A percentile compares a stretch with the other conserved stretches of the same genome.
Conservation (phyloP, 208 protist genomes). For the Trypanosoma brucei region DNA sequence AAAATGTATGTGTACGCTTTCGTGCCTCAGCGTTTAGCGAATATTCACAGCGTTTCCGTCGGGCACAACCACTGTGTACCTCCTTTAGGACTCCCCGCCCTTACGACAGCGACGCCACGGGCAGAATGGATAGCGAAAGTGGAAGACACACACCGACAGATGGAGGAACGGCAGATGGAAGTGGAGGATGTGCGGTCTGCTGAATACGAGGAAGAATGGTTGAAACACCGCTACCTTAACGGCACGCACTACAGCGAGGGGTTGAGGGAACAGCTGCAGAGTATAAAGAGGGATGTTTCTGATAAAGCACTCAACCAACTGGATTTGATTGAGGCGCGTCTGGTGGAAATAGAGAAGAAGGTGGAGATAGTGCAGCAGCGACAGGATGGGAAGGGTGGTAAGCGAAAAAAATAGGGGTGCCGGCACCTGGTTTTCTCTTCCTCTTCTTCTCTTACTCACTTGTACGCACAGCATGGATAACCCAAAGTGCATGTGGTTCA, state of each 20-base stretch:
- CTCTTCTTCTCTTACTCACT: too few relatives aligned
- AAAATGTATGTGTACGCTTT: constrained; percentile 92
- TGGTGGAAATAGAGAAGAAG: constrained; percentile 69
- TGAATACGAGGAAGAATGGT: constrained; percentile 37
- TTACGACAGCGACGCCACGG: constrained; percentile 45
- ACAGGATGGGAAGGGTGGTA: constrained; percentile 21
- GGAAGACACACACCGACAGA: constrained; percentile 52
- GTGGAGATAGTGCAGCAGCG: constrained; percentile 32
- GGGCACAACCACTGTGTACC: constrained; percentile 46
- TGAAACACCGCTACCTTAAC: constrained; percentile 37
- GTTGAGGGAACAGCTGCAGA: constrained; percentile 72
- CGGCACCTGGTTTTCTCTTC: not conserved
- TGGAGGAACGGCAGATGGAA: constrained; percentile 57
- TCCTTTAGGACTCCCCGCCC: constrained; percentile 50
- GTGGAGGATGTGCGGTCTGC: constrained; percentile 29
- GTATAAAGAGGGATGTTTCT: constrained; percentile 64
- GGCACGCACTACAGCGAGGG: constrained; percentile 59
- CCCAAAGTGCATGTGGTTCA: too few relatives aligned
- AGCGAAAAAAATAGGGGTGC: constrained; percentile 31
- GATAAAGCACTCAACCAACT: constrained; percentile 48
- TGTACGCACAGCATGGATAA: too few relatives aligned
- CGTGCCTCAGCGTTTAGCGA: constrained; percentile 57
- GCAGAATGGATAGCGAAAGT: constrained; percentile 60
- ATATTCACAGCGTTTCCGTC: constrained; percentile 44
- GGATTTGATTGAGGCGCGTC: constrained; percentile 68